phyloP scores from a whole-genome alignment of 495 filamentous ascomycete genomes.

The Penicillium pulvis region DNA sequence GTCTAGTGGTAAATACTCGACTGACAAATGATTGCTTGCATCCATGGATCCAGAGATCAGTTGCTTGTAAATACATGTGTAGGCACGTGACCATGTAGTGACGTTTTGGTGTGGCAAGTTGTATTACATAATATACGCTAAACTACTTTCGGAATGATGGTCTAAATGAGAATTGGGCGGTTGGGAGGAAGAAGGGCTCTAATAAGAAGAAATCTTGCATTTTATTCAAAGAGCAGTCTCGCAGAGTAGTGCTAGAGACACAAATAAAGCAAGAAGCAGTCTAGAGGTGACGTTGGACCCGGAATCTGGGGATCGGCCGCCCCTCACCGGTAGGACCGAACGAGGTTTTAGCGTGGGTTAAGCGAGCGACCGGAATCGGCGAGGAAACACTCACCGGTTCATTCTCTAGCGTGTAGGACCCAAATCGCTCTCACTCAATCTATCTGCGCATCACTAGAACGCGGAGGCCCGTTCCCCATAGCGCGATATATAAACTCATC shows the following conservation, averaged over 20 bases:
- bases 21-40: neutral
- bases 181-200: neutral
- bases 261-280: neutral
- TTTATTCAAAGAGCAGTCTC: too few species aligned
- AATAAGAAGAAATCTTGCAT: too few species aligned
- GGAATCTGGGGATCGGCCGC: constrained; percentile 8
- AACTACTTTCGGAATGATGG: neutral
- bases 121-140: neutral
- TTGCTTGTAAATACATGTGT: too few species aligned
- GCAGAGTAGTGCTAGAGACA: too few species aligned
- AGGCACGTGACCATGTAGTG: too few species aligned
- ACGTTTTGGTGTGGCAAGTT: too few species aligned
- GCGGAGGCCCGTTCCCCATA: constrained; percentile 13
- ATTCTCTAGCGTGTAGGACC: constrained; percentile 14
- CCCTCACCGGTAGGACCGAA: constrained; percentile 1
- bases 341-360: constrained; percentile 10
- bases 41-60: too few species aligned
- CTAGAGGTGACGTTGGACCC: constrained; percentile 6
- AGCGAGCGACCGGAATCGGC: constrained; percentile 6
- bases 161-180: neutral
- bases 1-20: neutral
- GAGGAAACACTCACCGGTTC: constrained; percentile 11
- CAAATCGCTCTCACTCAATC: constrained; percentile 13
- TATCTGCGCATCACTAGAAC: constrained; percentile 10
- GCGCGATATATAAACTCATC: constrained; percentile 12